Evolutionary conservation across 495 filamentous ascomycete species (phyloP).

Genomic region (Aspergillus bridgeri): DNA sequence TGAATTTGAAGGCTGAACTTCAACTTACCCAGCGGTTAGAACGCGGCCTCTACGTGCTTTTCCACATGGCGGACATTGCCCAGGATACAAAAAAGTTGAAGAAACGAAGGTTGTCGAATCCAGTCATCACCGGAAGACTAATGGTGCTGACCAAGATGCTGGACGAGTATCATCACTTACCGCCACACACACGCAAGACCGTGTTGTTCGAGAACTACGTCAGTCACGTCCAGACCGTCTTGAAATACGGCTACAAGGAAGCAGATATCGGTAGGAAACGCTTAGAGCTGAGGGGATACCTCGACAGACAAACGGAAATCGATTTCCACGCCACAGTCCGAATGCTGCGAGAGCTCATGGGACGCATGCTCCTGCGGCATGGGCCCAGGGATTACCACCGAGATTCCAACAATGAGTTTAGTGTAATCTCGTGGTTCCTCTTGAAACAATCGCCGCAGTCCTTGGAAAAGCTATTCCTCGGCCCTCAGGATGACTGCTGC

Average conservation of each 20-base stretch:
- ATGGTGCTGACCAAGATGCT: conserved; percentile 17
- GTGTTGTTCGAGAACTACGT: conserved; percentile 17
- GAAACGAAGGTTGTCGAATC: conserved; percentile 7
- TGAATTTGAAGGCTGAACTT: conserved; percentile 28
- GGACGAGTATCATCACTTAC: conserved; percentile 22
- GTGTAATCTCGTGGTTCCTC: conserved; percentile 30
- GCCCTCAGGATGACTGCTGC: conserved; percentile 26
- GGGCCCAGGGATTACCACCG: conserved; percentile 28
- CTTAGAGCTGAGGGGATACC: conserved; percentile 21
- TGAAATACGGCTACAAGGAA: conserved; percentile 24
- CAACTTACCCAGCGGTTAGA: conserved; percentile 24
- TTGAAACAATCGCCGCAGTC: conserved; percentile 25
- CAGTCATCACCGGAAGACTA: conserved; percentile 15
- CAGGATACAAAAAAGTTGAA: conserved; percentile 14
- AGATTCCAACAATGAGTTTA: conserved; percentile 26
- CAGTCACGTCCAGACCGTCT: conserved; percentile 22
- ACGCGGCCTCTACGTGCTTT: conserved; percentile 27
- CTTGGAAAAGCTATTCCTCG: conserved; percentile 25
- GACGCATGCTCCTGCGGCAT: conserved; percentile 31
- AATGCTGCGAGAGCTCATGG: conserved; percentile 29
- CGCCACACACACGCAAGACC: conserved; percentile 10
- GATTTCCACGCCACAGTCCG: conserved; percentile 30
- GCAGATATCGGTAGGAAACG: conserved; percentile 26
- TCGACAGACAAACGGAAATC: conserved; percentile 23
- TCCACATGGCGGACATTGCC: conserved; percentile 32